phyloP scores from a whole-genome alignment of 176 grass and related monocot genomes.

The Puccinellia tenuiflora region DNA sequence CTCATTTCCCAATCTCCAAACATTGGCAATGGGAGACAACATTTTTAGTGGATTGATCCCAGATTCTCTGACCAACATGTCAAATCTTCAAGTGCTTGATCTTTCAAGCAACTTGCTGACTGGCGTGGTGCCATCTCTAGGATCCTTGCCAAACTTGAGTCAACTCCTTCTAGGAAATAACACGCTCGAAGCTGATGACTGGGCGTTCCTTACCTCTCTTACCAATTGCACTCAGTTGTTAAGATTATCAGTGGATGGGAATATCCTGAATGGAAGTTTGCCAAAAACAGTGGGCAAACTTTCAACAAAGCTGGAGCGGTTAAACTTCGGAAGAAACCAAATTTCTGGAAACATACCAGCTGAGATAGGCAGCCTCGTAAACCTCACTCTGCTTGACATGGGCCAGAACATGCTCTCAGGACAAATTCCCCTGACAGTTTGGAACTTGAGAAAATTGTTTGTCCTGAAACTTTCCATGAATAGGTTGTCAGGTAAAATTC shows the following conservation, averaged over 20 bases:
- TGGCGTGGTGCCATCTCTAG: neutral
- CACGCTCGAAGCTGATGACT: neutral
- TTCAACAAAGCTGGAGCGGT: neutral
- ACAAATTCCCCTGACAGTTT: constrained; percentile 36
- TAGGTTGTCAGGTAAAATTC: constrained; percentile 45
- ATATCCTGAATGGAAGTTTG: constrained; percentile 8
- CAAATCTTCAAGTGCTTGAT: constrained; percentile 4
- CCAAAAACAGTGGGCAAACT: constrained; percentile 27
- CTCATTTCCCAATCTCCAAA: constrained; percentile 1
- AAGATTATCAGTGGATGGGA: neutral
- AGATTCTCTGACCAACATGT: constrained; percentile 3
- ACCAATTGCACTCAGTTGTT: constrained; percentile 16
- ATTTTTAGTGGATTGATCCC: neutral
- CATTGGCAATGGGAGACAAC: neutral
- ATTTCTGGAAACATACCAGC: constrained; percentile 23
- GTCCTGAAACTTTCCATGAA: constrained; percentile 35
- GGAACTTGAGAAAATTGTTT: constrained; percentile 31
- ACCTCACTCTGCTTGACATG: constrained; percentile 34
- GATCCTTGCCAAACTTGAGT: neutral
- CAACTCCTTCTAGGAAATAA: constrained; percentile 1
- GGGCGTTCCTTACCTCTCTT: constrained; percentile 17
- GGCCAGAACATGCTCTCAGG: constrained; percentile 46
- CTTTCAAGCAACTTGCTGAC: neutral
- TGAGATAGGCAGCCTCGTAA: constrained; percentile 32
- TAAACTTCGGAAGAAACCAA: constrained; percentile 26